Evolutionary conservation across 495 filamentous ascomycete species (phyloP).

Genomic region (Filosporella fistucella): DNA sequence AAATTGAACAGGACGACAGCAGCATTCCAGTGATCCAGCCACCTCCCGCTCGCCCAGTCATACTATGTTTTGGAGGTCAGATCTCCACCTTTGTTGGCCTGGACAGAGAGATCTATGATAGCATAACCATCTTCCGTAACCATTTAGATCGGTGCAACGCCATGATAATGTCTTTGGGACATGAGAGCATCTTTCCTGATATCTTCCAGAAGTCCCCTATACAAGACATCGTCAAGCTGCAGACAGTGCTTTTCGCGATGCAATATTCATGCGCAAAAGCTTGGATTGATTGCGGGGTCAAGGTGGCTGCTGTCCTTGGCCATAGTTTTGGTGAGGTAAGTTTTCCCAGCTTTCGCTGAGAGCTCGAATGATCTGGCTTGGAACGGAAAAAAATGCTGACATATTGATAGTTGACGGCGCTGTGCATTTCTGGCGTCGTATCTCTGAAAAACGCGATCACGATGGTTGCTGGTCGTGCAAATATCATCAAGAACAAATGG

Average conservation of each 20-base stretch:
- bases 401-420: constrained; percentile 5
- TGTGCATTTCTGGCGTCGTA: constrained; percentile 3
- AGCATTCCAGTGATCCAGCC: neutral
- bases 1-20: neutral
- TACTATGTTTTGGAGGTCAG: constrained; percentile 34
- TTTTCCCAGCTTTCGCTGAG: too few species aligned
- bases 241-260: constrained; percentile 38
- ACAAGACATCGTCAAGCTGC: constrained; percentile 34
- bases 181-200: constrained; percentile 28
- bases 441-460: constrained; percentile 23
- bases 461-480: constrained; percentile 38
- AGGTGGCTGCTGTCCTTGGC: constrained; percentile 36
- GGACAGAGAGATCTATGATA: neutral
- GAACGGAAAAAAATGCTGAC: too few species aligned
- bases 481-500: constrained; percentile 40
- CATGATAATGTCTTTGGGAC: neutral
- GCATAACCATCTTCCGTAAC: neutral
- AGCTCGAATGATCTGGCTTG: too few species aligned
- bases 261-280: constrained; percentile 42
- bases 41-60: constrained; percentile 12
- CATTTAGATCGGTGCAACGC: constrained; percentile 8
- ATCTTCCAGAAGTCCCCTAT: constrained; percentile 34
- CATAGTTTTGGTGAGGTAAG: constrained; percentile 52
- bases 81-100: constrained; percentile 19
- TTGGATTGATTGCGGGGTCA: constrained; percentile 43